These are phyloP conservation scores for Penicillium mononematosum DNA, from an alignment of 495 filamentous ascomycete genomes.

Conservation along the genomic window DNA sequence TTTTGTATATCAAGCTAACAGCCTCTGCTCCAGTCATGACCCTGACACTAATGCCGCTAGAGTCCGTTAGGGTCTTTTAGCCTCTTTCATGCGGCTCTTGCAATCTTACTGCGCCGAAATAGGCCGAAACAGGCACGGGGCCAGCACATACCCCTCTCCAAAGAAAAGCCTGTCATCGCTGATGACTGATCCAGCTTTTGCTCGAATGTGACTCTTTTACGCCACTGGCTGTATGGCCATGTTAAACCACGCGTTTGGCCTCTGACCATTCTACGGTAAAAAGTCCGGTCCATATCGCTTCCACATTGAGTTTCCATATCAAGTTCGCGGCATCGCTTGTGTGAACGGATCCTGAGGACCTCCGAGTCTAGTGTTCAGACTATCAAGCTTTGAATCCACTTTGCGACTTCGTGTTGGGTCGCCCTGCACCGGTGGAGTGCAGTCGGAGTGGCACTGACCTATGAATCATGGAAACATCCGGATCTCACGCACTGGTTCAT, in stretches of 20 bases:
- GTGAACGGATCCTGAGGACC: not conserved
- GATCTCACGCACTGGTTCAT: constrained; percentile 7
- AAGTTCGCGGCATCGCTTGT: not conserved
- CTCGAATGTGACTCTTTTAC: not conserved
- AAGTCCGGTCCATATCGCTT: not conserved
- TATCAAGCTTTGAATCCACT: constrained; percentile 7
- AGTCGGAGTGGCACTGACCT: not conserved
- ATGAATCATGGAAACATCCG: not conserved
- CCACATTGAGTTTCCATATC: not conserved
- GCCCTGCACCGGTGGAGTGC: constrained; percentile 1
- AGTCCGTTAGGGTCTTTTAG: constrained; percentile 8
- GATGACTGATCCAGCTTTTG: not conserved
- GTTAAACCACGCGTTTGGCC: not conserved
- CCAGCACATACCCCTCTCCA: not conserved
- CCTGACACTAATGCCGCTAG: constrained; percentile 9
- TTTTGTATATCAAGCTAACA: not conserved
- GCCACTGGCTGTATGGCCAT: constrained; percentile 1
- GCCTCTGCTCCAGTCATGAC: constrained; percentile 7
- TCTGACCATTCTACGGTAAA: not conserved
- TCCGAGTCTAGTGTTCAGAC: constrained; percentile 1
- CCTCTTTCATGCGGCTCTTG: constrained; percentile 26
- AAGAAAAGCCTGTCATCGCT: not conserved
- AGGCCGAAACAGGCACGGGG: constrained; percentile 11
- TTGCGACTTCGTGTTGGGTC: not conserved
- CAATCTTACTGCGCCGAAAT: constrained; percentile 9